Percentiles rank a stretch among this genome's conserved stretches.
Conservation (phyloP, 2,329 filamentous ascomycete species). For the Zasmidium citrigriseum region DNA sequence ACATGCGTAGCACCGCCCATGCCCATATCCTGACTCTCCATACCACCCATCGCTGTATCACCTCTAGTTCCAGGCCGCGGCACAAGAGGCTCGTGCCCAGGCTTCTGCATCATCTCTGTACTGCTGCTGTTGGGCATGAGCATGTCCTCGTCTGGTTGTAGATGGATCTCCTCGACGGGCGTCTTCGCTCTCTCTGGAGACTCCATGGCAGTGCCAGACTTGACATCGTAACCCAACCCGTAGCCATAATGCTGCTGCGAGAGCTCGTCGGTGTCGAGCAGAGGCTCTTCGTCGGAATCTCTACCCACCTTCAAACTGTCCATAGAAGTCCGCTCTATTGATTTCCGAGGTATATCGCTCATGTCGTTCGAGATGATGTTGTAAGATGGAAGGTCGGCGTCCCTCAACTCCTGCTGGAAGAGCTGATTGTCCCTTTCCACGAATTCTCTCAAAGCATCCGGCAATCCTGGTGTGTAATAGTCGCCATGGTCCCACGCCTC, state of each 20-base stretch:
- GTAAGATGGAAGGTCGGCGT: slow-evolving; percentile 1
- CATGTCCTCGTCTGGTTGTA: slow-evolving; percentile 1
- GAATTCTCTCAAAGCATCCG: slow-evolving; percentile 27
- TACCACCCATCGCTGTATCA: slow-evolving; percentile 14
- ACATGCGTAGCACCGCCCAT: slow-evolving; percentile 11
- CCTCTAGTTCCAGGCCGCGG: slow-evolving; percentile 1
- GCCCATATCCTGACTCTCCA: slow-evolving; percentile 16
- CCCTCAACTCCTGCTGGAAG: slow-evolving; percentile 24
- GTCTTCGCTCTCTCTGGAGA: not conserved
- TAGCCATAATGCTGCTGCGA: not conserved
- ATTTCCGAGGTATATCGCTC: slow-evolving; percentile 6
- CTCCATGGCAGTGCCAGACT: not conserved
- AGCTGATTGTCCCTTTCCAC: slow-evolving; percentile 28
- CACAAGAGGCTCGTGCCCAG: slow-evolving; percentile 11
- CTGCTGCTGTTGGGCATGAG: slow-evolving; percentile 3
- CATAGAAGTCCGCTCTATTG: slow-evolving; percentile 11
- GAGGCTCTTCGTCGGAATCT: not conserved
- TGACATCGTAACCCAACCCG: slow-evolving; percentile 2
- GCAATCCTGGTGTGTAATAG: slow-evolving; percentile 20
- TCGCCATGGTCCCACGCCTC: slow-evolving; percentile 26
- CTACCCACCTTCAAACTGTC: slow-evolving; percentile 7
- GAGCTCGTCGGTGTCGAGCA: not conserved
- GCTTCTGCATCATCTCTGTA: slow-evolving; percentile 31
- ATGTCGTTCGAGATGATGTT: not conserved
- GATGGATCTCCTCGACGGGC: slow-evolving; percentile 18